Evolutionary conservation across 2,329 filamentous ascomycete species (phyloP), one percentile per base, ranked within the genome.

Genomic region (Nothomitra cinnamomea): DNA sequence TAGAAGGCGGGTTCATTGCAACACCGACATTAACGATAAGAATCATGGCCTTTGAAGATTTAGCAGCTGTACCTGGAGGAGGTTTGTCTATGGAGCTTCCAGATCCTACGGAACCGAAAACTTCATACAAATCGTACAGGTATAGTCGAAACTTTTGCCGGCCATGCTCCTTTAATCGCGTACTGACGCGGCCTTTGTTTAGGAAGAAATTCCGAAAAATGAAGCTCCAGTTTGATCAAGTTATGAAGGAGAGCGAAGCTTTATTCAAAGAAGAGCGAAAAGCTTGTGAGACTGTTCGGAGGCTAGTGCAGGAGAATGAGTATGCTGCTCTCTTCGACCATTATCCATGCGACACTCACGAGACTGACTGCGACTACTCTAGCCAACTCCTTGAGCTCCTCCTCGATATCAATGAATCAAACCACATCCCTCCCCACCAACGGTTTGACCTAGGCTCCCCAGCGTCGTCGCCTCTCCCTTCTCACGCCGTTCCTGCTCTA

Each of bases 181-280:
- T 38, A 17, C 53, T 54, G 40, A 54, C 53, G 19, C 35, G 48
- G 21, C 47, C 53, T 19, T 19, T 10, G 10, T 8, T 28, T 38
- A 87, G 86, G 77, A 94, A 95, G 71, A 98, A 98, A 73, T 98
- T 94, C 67, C 83, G 85, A 62, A 94, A 94, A 75, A 86, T 92
- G 80, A 82, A 84, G 69, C 75, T 83, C 65, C 73, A 75, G 25
- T 94, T 92, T 63, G 85, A 92, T 60, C 74, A 80, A 51, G 80
- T 79, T 62, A 86, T 89, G 78, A 78, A 82, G 55, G 80, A 87
- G 59, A 85, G 87, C 65, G 92, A 94, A 68, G 77, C 82, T 53
- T 75, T 92, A 56, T 92, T 92, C 68, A 80, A 80, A 61, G 76
- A 85, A 53, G 88, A 92, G 67, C 85, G 86, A 66, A 82, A 83